Conservation (phyloP, 805 yeast species). For the Wickerhamiella shivajii region DNA sequence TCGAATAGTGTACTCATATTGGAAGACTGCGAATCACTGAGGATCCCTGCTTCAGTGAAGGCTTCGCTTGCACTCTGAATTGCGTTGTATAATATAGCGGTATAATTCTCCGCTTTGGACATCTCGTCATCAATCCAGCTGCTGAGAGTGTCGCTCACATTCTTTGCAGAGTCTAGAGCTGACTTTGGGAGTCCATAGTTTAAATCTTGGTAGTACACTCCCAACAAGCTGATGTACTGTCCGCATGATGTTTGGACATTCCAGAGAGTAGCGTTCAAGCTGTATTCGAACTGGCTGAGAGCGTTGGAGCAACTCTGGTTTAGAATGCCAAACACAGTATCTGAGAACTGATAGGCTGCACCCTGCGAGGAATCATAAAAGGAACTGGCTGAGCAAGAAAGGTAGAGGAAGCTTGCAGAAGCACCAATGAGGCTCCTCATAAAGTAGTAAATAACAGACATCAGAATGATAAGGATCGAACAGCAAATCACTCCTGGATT, state of each 20-base stretch:
- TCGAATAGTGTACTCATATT: too few species aligned
- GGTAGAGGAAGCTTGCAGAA: constrained; percentile 3
- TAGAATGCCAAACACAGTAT: constrained; percentile 2
- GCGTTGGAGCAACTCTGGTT: constrained; percentile 6
- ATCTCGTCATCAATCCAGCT: constrained; percentile 6
- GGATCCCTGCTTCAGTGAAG: too few species aligned
- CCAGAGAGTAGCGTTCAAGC: constrained; percentile 10
- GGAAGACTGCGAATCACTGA: too few species aligned
- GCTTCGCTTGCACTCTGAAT: constrained; percentile 6
- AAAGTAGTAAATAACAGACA: constrained; percentile 9
- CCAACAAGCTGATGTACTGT: constrained; percentile 5
- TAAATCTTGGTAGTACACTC: constrained; percentile 8
- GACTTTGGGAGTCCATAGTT: background rate
- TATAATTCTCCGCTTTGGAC: constrained; percentile 5
- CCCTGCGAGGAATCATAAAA: constrained; percentile 2
- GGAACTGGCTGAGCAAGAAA: constrained; percentile 3
- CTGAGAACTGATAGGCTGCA: constrained; percentile 8
- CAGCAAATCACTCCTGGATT: constrained; percentile 14
- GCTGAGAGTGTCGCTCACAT: constrained; percentile 9
- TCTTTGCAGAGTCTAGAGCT: constrained; percentile 8
- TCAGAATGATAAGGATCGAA: constrained; percentile 9
- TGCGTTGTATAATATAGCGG: constrained; percentile 1
- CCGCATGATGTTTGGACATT: constrained; percentile 6
- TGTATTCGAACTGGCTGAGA: constrained; percentile 10
- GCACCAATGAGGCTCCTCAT: background rate